Evolutionary conservation across 2,329 filamentous ascomycete species (phyloP).

Genomic region (Beauveria australis): DNA sequence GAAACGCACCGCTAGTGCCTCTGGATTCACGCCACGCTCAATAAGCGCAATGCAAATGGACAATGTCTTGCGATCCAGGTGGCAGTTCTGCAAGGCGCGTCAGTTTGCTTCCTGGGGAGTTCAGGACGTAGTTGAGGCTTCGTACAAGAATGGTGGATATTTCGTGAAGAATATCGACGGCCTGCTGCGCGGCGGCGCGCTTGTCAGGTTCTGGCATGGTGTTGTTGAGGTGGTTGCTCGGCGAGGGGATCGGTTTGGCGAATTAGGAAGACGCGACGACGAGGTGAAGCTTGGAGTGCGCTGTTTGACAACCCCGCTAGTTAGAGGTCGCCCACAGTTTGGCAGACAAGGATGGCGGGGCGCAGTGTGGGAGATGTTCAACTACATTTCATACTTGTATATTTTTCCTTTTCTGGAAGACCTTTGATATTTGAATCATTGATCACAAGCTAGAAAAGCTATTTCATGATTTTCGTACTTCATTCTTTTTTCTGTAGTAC

Average conservation of each 20-base stretch:
- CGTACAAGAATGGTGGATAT: conserved; percentile 82
- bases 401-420: background rate
- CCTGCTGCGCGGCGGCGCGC: conserved; percentile 70
- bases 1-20: conserved; percentile 74
- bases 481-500: too few species aligned
- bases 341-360: background rate
- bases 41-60: conserved; percentile 96
- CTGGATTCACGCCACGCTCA: conserved; percentile 93
- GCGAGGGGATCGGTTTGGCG: background rate
- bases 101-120: background rate
- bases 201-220: conserved; percentile 50
- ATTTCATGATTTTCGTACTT: too few species aligned
- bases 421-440: too few species aligned
- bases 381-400: too few species aligned
- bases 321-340: background rate
- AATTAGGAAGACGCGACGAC: background rate
- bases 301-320: background rate
- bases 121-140: background rate
- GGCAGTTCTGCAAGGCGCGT: conserved; percentile 62
- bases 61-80: conserved; percentile 81
- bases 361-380: background rate
- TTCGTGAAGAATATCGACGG: conserved; percentile 75
- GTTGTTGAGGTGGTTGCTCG: background rate
- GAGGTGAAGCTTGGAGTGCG: background rate
- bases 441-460: too few species aligned